phyloP scores from a whole-genome alignment of 1,284 basidiomycete genomes.

The Tetrapyrgos nigripes region DNA sequence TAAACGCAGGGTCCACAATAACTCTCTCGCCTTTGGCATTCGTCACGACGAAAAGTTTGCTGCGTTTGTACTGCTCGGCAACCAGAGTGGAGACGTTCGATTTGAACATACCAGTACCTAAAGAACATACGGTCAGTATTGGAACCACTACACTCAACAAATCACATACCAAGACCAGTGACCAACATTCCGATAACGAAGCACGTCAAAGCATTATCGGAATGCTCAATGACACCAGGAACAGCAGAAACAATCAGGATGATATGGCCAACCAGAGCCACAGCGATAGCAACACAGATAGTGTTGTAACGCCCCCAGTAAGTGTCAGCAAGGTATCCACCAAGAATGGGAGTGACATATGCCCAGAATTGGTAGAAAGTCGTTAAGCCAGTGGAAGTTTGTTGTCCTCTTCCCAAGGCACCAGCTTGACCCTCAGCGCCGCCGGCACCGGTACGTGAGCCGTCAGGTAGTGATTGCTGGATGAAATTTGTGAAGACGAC shows the following conservation, averaged over 20 bases:
- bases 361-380: slow-evolving; percentile 70
- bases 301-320: slow-evolving; percentile 66
- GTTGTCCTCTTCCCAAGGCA: slow-evolving; percentile 72
- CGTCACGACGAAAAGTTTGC: slow-evolving; percentile 59
- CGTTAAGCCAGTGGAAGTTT: slow-evolving; percentile 71
- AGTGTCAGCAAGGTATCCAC: slow-evolving; percentile 74
- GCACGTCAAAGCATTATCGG: slow-evolving; percentile 60
- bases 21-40: slow-evolving; percentile 75
- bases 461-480: slow-evolving; percentile 68
- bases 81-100: slow-evolving; percentile 81
- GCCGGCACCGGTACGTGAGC: slow-evolving; percentile 74
- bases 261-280: slow-evolving; percentile 73
- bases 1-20: slow-evolving; percentile 81
- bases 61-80: slow-evolving; percentile 76
- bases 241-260: slow-evolving; percentile 77
- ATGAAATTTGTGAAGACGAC: slow-evolving; percentile 80
- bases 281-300: slow-evolving; percentile 58
- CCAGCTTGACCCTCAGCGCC: slow-evolving; percentile 64
- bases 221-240: slow-evolving; percentile 71
- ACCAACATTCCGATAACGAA: slow-evolving; percentile 74
- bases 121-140: neutral
- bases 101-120: slow-evolving; percentile 81
- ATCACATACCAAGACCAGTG: slow-evolving; percentile 53
- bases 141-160: neutral
- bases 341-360: slow-evolving; percentile 66